Percentiles rank a stretch among this genome's conserved stretches.
Evolutionary conservation across 352 stramenopile genomes (phyloP).

Genomic region (Phytophthora ohioensis): DNA sequence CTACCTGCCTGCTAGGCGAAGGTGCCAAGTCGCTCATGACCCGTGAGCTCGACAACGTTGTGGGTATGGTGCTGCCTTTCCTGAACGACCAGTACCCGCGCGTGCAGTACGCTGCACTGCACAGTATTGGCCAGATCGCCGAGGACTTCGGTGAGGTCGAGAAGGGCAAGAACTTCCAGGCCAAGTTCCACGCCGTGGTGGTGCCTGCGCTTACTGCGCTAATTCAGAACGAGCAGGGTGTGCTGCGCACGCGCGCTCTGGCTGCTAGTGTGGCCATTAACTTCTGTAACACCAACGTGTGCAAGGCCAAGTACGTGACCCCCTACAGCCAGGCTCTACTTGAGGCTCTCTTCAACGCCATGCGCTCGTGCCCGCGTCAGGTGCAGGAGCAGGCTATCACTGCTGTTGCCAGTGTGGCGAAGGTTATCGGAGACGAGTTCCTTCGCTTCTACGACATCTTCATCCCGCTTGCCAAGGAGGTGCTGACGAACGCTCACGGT

Average conservation of each 20-base stretch:
- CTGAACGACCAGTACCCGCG: conserved; percentile 78
- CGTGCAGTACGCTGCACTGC: conserved; percentile 84
- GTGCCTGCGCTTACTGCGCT: conserved; percentile 75
- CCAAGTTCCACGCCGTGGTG: conserved; percentile 73
- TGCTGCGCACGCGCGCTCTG: conserved; percentile 79
- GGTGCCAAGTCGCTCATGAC: conserved; percentile 84
- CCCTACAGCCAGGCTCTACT: conserved; percentile 75
- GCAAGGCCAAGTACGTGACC: conserved; percentile 80
- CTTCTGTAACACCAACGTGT: conserved; percentile 89
- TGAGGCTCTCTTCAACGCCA: conserved; percentile 81
- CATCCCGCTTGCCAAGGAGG: conserved; percentile 88
- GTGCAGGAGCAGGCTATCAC: conserved; percentile 91
- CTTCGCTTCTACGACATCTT: conserved; percentile 88
- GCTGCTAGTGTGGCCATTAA: conserved; percentile 86
- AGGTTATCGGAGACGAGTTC: conserved; percentile 85
- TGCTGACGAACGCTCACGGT: conserved; percentile 79
- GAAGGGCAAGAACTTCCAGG: conserved; percentile 91
- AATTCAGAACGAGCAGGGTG: conserved; percentile 67
- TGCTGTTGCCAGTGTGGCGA: conserved; percentile 84
- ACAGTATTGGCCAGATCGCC: conserved; percentile 85
- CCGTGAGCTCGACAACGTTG: conserved; percentile 80
- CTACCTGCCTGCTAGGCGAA: conserved; percentile 80
- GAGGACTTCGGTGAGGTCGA: conserved; percentile 87
- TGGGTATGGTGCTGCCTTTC: conserved; percentile 72
- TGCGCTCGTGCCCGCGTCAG: conserved; percentile 79